phyloP scores from a whole-genome alignment of 2,329 filamentous ascomycete species.

The Talaromyces marneffei region DNA sequence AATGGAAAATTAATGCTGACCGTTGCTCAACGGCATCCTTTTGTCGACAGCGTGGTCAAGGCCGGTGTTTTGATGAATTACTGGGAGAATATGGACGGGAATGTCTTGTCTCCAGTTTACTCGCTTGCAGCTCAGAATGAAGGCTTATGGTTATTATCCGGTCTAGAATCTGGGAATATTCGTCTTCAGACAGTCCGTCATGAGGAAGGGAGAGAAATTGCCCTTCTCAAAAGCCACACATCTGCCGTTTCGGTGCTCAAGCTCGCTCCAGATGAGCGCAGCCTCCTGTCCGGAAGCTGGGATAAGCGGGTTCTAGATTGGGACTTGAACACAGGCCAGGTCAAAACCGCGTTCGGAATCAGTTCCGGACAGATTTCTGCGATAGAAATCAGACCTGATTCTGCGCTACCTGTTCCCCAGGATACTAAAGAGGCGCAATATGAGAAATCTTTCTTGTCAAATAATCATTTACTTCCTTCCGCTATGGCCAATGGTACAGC shows the following conservation, averaged over 20 bases:
- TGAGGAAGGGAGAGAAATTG: conserved; percentile 86
- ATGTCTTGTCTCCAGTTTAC: conserved; percentile 77
- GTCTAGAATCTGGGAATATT: conserved; percentile 83
- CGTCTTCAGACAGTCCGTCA: conserved; percentile 91
- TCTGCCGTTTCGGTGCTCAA: conserved; percentile 87
- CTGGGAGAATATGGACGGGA: conserved; percentile 92
- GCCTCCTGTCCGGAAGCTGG: conserved; percentile 88
- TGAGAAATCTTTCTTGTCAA: conserved; percentile 70
- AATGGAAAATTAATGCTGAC: conserved; percentile 92
- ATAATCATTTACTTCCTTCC: conserved; percentile 58
- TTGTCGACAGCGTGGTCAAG: conserved; percentile 95
- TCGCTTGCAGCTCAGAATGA: conserved; percentile 86
- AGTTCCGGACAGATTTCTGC: conserved; percentile 79
- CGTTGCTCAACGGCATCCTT: conserved; percentile 91
- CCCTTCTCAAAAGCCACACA: conserved; percentile 72
- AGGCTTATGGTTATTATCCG: conserved; percentile 85
- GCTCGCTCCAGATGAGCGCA: conserved; percentile 76
- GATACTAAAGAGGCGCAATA: conserved; percentile 53
- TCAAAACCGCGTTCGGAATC: conserved; percentile 68
- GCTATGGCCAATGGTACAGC: conserved; percentile 38
- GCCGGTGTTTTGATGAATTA: conserved; percentile 91
- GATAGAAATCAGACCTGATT: conserved; percentile 76
- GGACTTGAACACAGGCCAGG: conserved; percentile 82
- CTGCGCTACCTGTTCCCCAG: conserved; percentile 66
- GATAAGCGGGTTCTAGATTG: conserved; percentile 92